These are phyloP conservation scores for Paramecium biaurelia DNA, from an alignment of 73 alveolate genomes.

Conservation along the genomic window DNA sequence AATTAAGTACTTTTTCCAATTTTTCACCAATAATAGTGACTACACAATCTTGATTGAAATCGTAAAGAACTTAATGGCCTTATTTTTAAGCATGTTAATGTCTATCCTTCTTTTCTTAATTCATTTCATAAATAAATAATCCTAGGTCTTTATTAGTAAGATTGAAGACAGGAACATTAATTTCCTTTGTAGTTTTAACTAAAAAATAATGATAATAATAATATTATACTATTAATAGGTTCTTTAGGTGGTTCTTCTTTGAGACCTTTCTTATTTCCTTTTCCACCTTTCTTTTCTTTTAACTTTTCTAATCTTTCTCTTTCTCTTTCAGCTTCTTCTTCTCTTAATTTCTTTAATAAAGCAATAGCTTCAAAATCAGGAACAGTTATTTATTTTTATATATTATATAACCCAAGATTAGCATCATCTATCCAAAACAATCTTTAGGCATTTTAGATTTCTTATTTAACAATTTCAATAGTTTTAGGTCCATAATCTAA, in stretches of 20 bases:
- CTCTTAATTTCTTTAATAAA: slow-evolving; percentile 8
- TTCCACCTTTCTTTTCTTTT: slow-evolving; percentile 18
- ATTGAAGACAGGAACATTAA: slow-evolving; percentile 46
- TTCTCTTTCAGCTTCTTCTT: slow-evolving; percentile 52
- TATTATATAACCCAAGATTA: neutral
- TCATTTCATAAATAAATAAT: neutral
- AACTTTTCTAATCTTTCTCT: slow-evolving; percentile 34
- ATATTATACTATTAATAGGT: neutral
- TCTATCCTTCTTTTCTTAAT: slow-evolving; percentile 28
- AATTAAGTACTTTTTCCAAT: slow-evolving; percentile 23
- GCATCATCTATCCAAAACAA: slow-evolving; percentile 53
- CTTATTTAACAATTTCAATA: neutral
- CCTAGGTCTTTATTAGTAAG: neutral
- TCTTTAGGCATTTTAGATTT: slow-evolving; percentile 1
- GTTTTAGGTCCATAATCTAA: slow-evolving; percentile 50
- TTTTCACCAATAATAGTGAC: slow-evolving; percentile 9
- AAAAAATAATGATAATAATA: neutral
- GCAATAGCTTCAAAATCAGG: slow-evolving; percentile 55
- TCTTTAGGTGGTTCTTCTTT: slow-evolving; percentile 49
- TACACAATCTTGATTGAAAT: slow-evolving; percentile 35
- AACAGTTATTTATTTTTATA: slow-evolving; percentile 1
- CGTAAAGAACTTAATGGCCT: neutral
- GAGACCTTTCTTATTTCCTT: neutral
- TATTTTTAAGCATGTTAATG: slow-evolving; percentile 21
- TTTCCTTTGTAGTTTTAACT: slow-evolving; percentile 50